phyloP scores from a whole-genome alignment of 306 rosid genomes.

The Delonix regia region DNA sequence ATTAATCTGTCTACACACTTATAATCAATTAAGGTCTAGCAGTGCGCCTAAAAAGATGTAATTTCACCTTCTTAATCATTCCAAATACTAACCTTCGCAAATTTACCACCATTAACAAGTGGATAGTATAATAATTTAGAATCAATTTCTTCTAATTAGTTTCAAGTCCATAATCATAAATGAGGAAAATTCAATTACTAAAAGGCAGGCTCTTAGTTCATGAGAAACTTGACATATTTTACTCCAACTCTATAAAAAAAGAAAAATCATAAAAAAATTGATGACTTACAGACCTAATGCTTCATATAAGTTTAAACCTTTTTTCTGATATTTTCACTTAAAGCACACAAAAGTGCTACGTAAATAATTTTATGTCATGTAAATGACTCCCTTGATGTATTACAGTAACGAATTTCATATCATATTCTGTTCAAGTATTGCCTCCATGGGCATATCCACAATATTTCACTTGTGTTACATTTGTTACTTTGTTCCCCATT shows the following conservation, averaged over 20 bases:
- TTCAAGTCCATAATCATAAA: background rate
- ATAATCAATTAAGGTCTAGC: background rate
- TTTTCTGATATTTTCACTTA: background rate
- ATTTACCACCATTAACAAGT: conserved; percentile 9
- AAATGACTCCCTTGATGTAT: background rate
- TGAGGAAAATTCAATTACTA: background rate
- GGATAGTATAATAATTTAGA: background rate
- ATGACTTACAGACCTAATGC: background rate
- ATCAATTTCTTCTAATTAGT: background rate
- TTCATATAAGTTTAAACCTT: background rate
- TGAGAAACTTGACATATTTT: background rate
- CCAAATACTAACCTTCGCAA: background rate
- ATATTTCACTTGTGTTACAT: conserved; percentile 6
- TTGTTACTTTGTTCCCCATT: conserved; percentile 4
- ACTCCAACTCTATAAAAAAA: background rate
- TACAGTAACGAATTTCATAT: background rate
- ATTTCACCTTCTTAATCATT: conserved; percentile 16
- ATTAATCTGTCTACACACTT: conserved; percentile 24
- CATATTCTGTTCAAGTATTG: background rate
- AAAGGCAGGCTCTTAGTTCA: conserved; percentile 12
- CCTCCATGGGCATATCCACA: background rate
- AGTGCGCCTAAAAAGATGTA: background rate
- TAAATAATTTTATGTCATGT: background rate
- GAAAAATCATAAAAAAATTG: background rate
- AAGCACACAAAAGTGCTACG: background rate